Evolutionary conservation across 202 grass and related monocot genomes (phyloP), one percentile per base, ranked within the genome.

Genomic region (Eragrostis tef): DNA sequence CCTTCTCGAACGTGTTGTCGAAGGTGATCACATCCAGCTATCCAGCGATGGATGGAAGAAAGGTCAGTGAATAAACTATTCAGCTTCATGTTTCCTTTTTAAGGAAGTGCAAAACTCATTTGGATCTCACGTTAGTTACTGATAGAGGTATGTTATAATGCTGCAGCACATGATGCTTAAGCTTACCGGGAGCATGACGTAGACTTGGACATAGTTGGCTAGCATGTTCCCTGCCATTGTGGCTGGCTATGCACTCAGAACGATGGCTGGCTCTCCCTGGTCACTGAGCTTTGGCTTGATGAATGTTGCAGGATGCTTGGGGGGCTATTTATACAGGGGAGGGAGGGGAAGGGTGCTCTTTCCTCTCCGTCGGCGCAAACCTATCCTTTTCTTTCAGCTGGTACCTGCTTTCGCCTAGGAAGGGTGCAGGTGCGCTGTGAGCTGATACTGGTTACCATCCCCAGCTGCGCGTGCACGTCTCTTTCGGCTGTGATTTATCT

Each of bases 131-230:
- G 12, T 76, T 76, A 27, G 54, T 61, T 76, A 29, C 53, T 47
- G 56, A 21, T 44, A 67, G 43, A 11, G n/a, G 27, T 49, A 22
- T 29, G 21, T 15, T 77, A 78, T 62, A 49, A 36, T 75, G 21
- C 17, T n/a, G 51, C 5, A 2, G 7, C 49, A 26, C 16, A 66
- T 22, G 56, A 44, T 74, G 42, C 42, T 65, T 71, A 65, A 52
- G 82, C 95, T 83, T 89, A 98, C 95, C 31, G 88, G 92, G 61
- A 98, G 88, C 95, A 94, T 98, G 54, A 91, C 92, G 80, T 89
- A 91, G 64, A 93, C 90, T 74, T 89, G 88, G 57, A 98, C 88
- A 75, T 94, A 98, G 86, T 98, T 98, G 64, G 86, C 88, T 52
- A 86, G 53, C 90, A 91, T 77, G 74, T 79, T 86, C 67, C 13